These are phyloP conservation scores for Solanum megistacrolobum DNA, from an alignment of 257 asterid genomes.

Conservation along the genomic window DNA sequence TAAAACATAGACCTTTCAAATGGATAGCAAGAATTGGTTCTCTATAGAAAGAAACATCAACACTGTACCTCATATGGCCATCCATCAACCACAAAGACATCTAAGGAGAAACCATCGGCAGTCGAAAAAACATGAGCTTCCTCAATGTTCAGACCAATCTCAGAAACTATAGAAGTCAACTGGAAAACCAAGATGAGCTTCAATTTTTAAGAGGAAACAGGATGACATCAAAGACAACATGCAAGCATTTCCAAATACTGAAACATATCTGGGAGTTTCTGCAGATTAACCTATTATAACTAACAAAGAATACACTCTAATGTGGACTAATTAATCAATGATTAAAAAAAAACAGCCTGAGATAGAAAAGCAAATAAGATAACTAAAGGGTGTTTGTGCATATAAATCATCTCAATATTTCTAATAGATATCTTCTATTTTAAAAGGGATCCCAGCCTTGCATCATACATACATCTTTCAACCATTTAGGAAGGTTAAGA, in stretches of 20 bases:
- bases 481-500: neutral
- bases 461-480: neutral
- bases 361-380: neutral
- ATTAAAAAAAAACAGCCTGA: neutral
- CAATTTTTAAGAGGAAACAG: neutral
- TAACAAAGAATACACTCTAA: neutral
- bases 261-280: neutral
- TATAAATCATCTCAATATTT: neutral
- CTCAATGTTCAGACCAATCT: conserved; percentile 46
- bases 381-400: neutral
- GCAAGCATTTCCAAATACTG: neutral
- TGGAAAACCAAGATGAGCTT: conserved; percentile 3
- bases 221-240: neutral
- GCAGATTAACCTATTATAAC: neutral
- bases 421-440: neutral
- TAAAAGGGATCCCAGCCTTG: neutral
- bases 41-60: neutral
- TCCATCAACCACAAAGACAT: conserved; percentile 43
- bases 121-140: conserved; percentile 54
- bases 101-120: conserved; percentile 47
- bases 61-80: conserved; percentile 39
- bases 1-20: neutral
- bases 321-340: neutral
- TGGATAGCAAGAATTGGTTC: neutral
- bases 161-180: conserved; percentile 40